Conservation (phyloP, 768 basidiomycete species). For the Hericium rajendrae region DNA sequence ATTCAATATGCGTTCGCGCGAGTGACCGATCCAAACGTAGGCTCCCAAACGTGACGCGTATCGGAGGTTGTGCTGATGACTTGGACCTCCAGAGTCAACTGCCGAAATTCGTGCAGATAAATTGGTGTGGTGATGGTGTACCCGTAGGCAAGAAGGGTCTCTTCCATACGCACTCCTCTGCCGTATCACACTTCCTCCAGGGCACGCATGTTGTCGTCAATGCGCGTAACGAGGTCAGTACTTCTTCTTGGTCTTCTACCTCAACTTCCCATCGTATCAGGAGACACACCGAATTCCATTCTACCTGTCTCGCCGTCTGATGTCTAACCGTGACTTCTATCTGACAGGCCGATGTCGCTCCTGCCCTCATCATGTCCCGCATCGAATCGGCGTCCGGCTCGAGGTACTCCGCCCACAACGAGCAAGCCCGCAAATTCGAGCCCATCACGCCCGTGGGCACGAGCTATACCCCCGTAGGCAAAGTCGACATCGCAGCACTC, state of each 20-base stretch:
- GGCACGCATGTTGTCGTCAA: constrained; percentile 81
- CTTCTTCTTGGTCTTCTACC: background rate
- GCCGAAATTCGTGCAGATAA: constrained; percentile 89
- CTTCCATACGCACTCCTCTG: constrained; percentile 78
- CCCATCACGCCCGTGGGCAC: constrained; percentile 79
- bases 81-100: constrained; percentile 51
- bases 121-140: constrained; percentile 97
- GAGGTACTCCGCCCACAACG: constrained; percentile 79
- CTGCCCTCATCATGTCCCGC: constrained; percentile 72
- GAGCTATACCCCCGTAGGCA: constrained; percentile 67
- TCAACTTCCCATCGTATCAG: background rate
- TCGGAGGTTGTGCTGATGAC: background rate
- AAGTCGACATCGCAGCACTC: constrained; percentile 55
- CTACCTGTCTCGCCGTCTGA: background rate
- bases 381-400: constrained; percentile 88
- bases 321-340: background rate
- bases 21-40: constrained; percentile 78
- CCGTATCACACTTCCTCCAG: constrained; percentile 71
- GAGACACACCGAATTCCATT: background rate
- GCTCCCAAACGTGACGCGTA: constrained; percentile 14
- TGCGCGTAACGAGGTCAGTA: constrained; percentile 73
- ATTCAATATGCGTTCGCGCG: constrained; percentile 90
- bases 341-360: constrained; percentile 66
- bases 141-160: constrained; percentile 88
- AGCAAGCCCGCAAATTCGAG: constrained; percentile 60